These are phyloP conservation scores for Blastobotrys mokoenaii DNA, from an alignment of 805 yeast species.

Conservation along the genomic window DNA sequence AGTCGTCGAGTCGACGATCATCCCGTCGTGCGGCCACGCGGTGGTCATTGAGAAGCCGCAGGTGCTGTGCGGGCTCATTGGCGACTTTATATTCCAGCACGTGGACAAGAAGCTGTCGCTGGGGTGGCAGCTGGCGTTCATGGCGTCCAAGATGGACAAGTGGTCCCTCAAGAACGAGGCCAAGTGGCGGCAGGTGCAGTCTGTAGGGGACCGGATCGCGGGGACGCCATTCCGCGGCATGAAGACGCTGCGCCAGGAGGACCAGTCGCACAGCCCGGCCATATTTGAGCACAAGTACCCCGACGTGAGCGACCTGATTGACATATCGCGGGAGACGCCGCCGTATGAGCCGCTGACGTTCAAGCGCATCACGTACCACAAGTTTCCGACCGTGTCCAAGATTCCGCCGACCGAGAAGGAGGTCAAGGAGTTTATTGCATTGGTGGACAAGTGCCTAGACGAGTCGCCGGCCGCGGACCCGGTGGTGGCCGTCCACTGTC, in stretches of 20 bases:
- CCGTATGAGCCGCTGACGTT: constrained; percentile 60
- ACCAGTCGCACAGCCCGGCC: constrained; percentile 50
- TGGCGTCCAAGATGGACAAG: constrained; percentile 48
- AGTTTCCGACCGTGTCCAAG: constrained; percentile 71
- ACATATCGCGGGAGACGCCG: constrained; percentile 56
- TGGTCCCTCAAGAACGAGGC: constrained; percentile 73
- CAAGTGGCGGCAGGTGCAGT: constrained; percentile 55
- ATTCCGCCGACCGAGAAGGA: constrained; percentile 60
- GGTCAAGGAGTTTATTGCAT: constrained; percentile 45
- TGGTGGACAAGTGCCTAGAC: constrained; percentile 41
- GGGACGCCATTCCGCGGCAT: constrained; percentile 52
- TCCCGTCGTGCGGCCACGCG: constrained; percentile 54
- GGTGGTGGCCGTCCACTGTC: constrained; percentile 63
- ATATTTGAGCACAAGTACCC: constrained; percentile 42
- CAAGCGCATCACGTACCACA: constrained; percentile 47
- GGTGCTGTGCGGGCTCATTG: constrained; percentile 49
- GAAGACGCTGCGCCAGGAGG: constrained; percentile 67
- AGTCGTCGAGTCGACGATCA: constrained; percentile 30
- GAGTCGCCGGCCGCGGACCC: constrained; percentile 26
- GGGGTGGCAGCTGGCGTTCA: constrained; percentile 58
- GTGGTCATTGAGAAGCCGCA: constrained; percentile 57
- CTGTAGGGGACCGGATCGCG: constrained; percentile 34
- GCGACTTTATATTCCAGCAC: constrained; percentile 45
- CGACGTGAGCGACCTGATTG: constrained; percentile 51
- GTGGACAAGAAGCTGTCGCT: constrained; percentile 50